Evolutionary conservation across 768 basidiomycete species (phyloP), one percentile per base, ranked within the genome.

Genomic region (Calocera cornea): DNA sequence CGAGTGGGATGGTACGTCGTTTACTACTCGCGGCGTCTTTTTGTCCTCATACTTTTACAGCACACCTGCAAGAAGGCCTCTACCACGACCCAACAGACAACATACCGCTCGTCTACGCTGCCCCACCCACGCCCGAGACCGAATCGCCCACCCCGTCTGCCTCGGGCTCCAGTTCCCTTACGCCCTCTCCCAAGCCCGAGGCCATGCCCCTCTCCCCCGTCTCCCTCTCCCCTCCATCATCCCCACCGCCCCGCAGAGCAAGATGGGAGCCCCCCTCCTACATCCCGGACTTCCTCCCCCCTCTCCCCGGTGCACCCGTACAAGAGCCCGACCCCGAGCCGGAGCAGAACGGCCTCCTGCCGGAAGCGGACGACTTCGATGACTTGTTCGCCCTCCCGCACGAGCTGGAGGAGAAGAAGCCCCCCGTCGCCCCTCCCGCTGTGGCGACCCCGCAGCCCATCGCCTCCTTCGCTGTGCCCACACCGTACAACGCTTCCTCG

Each of bases 31-130:
- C n/a, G n/a, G n/a, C 31, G 5, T 33, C 54, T 22, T 31, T 60
- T 10, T 60, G 31, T 31, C 5, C 54, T 60, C 27, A 60, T 10
- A 29, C 16, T 5, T 27, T 3, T 60, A 10, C 54, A 60, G 54
- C 27, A 7, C 54, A 60, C 31, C 27, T 60, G 5, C 27, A 60
- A 33, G 27, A 60, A 29, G 54, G 54, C 11, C 54, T 60, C 14
- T 60, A 60, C 54, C 54, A 60, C 54, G 54, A 60, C 54, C 54
- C 54, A 33, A 5, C 54, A 60, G 54, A 60, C 54, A 27, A 31
- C 22, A 60, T 60, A 14, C 54, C 54, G 14, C 31, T 60, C 54
- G 31, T 60, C 11, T 60, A 60, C 54, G 54, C 14, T 19, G 31
- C 31, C 24, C 54, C 54, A 11, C 31, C 31, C 2, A 60, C 54